Evolutionary conservation across 306 rosid species (phyloP).

Genomic region (Parietaria judaica): DNA sequence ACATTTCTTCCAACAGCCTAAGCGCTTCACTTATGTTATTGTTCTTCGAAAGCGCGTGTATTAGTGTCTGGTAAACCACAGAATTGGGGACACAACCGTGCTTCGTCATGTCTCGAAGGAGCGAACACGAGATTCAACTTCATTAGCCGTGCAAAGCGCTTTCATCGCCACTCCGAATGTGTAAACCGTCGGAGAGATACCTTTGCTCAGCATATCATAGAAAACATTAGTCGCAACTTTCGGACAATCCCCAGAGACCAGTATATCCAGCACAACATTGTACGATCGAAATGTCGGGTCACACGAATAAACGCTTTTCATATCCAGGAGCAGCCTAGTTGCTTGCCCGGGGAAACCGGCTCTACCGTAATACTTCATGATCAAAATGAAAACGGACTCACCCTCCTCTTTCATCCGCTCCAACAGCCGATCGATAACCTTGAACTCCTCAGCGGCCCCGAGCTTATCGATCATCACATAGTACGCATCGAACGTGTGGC

Average conservation of each 20-base stretch:
- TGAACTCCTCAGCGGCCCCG: slow-evolving; percentile 61
- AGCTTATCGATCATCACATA: slow-evolving; percentile 61
- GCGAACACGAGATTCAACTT: slow-evolving; percentile 79
- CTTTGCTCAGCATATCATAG: slow-evolving; percentile 79
- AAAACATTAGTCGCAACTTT: slow-evolving; percentile 60
- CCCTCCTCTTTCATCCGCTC: slow-evolving; percentile 74
- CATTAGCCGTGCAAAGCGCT: slow-evolving; percentile 63
- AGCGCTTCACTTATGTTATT: slow-evolving; percentile 59
- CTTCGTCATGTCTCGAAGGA: slow-evolving; percentile 77
- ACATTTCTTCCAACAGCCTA: slow-evolving; percentile 79
- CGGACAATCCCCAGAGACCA: slow-evolving; percentile 66
- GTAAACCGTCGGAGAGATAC: slow-evolving; percentile 55
- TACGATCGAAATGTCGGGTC: slow-evolving; percentile 67
- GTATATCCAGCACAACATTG: slow-evolving; percentile 65
- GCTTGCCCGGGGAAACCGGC: slow-evolving; percentile 84
- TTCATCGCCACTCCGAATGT: slow-evolving; percentile 78
- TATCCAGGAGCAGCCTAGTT: slow-evolving; percentile 76
- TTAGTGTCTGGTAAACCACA: slow-evolving; percentile 72
- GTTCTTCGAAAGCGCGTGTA: slow-evolving; percentile 63
- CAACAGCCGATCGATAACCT: slow-evolving; percentile 53
- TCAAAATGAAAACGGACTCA: slow-evolving; percentile 65
- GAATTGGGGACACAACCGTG: slow-evolving; percentile 91
- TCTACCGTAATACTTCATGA: slow-evolving; percentile 65
- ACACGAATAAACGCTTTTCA: slow-evolving; percentile 54
- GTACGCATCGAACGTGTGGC: slow-evolving; percentile 63